Conservation (phyloP, 2,329 filamentous ascomycete genomes). For the Dactylonectria macrodidyma region DNA sequence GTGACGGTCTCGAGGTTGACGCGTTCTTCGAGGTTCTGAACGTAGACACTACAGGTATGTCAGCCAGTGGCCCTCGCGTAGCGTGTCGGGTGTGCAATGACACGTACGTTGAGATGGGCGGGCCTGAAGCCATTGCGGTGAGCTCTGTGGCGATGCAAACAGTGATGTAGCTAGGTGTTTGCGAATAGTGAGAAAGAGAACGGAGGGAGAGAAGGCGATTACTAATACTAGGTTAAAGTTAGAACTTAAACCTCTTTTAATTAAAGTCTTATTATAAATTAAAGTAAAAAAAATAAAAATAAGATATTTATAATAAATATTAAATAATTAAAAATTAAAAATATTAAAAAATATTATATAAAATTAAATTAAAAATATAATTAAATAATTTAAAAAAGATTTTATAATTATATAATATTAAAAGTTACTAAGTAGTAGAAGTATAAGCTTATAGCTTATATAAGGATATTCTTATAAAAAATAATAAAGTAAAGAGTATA, state of each 20-base stretch:
- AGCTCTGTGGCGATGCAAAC: background rate
- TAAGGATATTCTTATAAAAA: too few species aligned
- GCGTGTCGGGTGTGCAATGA: constrained; percentile 80
- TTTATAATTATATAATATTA: too few species aligned
- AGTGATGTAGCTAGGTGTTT: background rate
- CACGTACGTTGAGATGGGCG: constrained; percentile 78
- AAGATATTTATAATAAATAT: too few species aligned
- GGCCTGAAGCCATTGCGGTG: constrained; percentile 55
- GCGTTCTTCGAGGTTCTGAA: constrained; percentile 92
- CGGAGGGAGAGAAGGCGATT: background rate
- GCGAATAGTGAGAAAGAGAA: background rate
- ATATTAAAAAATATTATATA: too few species aligned
- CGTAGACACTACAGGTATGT: constrained; percentile 70
- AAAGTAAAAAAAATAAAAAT: background rate
- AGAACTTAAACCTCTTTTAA: too few species aligned
- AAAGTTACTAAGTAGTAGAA: too few species aligned
- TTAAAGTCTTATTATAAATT: background rate
- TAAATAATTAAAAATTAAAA: background rate
- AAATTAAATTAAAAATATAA: too few species aligned
- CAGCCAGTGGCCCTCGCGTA: constrained; percentile 54
- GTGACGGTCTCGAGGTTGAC: constrained; percentile 86
- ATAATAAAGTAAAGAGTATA: too few species aligned
- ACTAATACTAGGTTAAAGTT: too few species aligned
- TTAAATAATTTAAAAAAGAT: too few species aligned
- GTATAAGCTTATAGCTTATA: too few species aligned